Evolutionary conservation across 2,329 filamentous ascomycete species (phyloP), one percentile per base, ranked within the genome.

Genomic region (Fusarium aywerte): DNA sequence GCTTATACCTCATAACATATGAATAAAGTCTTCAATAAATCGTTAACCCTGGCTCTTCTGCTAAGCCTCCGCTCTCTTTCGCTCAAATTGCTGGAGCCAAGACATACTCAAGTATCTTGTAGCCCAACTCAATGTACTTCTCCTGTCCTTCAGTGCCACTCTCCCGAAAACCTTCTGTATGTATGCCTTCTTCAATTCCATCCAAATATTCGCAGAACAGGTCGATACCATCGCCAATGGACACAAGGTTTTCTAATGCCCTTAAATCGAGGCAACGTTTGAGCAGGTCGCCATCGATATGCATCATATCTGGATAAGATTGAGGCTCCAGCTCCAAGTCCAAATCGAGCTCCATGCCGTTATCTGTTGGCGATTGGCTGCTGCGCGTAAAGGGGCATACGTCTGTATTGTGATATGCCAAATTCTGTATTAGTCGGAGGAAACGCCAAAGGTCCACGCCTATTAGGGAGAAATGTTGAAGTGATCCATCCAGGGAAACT

Each of bases 371-470:
- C 32, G 56, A 76, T 20, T 18, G 43, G 10, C 29, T 47, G n/a
- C 44, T 47, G 33, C 39, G 53, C 12, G 27, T 76, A 62, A 85
- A 86, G 4, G 86, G 84, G 58, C 82, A 87, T 13, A 88, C 76
- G 5, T 74, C 67, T 8, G 76, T 72, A 25, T 83, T 84, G 25
- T 78, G 76, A 44, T 83, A 76, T 27, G 87, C 88, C 45, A 96
- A 75, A 59, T 90, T 90, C 73, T 96, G 90, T 2, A 97, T 75
- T 65, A 95, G 88, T 58, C 85, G 84, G 7, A 98, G 82, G 5
- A 97, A 81, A 8, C 84, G 83, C 87, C 90, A 91, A 9, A 89
- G 84, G 3, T 85, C 77, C 18, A 84, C 72, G 11, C 83, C 80
- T 1, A 98, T 79, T 15, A 94, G 79, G 1, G 85, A 85, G 70